Percentiles rank a stretch among this genome's conserved stretches.
phyloP scores from a whole-genome alignment of 1,139 yeast genomes.

The Yarrowia galli region DNA sequence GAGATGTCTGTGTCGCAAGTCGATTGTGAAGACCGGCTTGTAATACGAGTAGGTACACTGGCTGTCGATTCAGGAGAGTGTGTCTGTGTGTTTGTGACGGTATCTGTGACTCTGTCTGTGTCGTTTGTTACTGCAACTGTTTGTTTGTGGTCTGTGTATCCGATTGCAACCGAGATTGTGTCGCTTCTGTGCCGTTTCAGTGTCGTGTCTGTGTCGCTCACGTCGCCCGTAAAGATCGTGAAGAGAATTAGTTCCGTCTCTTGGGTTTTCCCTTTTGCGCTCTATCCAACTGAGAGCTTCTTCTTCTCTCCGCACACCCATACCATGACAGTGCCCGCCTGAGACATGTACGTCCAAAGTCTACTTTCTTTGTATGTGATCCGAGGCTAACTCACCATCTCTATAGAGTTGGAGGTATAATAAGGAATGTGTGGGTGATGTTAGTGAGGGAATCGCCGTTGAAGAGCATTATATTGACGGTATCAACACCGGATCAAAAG shows the following conservation, averaged over 20 bases:
- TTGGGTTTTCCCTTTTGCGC: background rate
- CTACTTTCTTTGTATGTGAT: background rate
- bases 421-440: constrained; percentile 8
- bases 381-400: background rate
- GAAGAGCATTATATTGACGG: background rate
- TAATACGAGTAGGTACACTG: too few species aligned
- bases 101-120: background rate
- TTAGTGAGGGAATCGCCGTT: background rate
- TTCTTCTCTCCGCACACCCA: background rate
- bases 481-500: too few species aligned
- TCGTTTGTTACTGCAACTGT: too few species aligned
- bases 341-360: constrained; percentile 1
- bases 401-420: constrained; percentile 21
- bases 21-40: too few species aligned
- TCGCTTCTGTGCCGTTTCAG: background rate
- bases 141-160: background rate
- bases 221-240: background rate
- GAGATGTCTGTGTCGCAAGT: too few species aligned
- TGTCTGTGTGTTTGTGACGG: too few species aligned
- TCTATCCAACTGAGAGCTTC: background rate
- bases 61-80: too few species aligned
- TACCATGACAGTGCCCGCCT: constrained; percentile 12
- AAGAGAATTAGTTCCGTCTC: background rate
- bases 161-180: too few species aligned
- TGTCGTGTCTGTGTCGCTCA: background rate